phyloP scores from a whole-genome alignment of 192 early-diverging fungal species.

The Gaertneriomyces semiglobifer region DNA sequence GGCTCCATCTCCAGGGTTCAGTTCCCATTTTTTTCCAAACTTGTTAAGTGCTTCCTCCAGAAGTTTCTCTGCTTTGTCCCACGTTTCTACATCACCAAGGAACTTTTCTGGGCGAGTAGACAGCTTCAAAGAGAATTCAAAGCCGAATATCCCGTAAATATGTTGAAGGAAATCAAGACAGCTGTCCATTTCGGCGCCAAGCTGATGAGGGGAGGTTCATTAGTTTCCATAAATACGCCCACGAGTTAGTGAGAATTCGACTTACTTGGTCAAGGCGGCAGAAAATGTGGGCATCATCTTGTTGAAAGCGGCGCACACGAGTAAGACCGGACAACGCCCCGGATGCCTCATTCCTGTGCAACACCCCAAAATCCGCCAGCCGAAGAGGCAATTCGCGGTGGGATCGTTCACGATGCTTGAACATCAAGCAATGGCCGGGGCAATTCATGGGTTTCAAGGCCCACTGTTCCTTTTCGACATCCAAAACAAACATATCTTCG shows the following conservation, averaged over 20 bases:
- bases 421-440: conserved; percentile 98
- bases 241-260: not conserved
- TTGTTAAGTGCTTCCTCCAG: conserved; percentile 73
- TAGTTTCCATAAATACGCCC: not conserved
- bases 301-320: conserved; percentile 96
- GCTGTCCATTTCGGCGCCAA: conserved; percentile 70
- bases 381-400: conserved; percentile 95
- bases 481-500: conserved; percentile 91
- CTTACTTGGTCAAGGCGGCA: conserved; percentile 78
- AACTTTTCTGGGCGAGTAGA: conserved; percentile 97
- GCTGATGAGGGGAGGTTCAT: conserved; percentile 2
- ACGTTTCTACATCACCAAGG: conserved; percentile 83
- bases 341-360: conserved; percentile 85
- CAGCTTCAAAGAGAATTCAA: conserved; percentile 79
- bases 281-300: conserved; percentile 99
- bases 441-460: conserved; percentile 99
- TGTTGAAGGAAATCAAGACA: conserved; percentile 85
- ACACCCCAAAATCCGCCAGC: conserved; percentile 95
- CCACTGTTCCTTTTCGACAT: conserved; percentile 96
- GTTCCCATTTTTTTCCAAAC: conserved; percentile 77
- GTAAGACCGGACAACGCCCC: conserved; percentile 93
- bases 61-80: conserved; percentile 88
- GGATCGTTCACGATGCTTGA: conserved; percentile 84
- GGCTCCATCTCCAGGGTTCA: conserved; percentile 95
- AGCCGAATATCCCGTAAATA: conserved; percentile 93